Percentiles rank a stretch among this genome's conserved stretches.
Evolutionary conservation across 306 rosid genomes (phyloP).

Genomic region (Inga laurina): DNA sequence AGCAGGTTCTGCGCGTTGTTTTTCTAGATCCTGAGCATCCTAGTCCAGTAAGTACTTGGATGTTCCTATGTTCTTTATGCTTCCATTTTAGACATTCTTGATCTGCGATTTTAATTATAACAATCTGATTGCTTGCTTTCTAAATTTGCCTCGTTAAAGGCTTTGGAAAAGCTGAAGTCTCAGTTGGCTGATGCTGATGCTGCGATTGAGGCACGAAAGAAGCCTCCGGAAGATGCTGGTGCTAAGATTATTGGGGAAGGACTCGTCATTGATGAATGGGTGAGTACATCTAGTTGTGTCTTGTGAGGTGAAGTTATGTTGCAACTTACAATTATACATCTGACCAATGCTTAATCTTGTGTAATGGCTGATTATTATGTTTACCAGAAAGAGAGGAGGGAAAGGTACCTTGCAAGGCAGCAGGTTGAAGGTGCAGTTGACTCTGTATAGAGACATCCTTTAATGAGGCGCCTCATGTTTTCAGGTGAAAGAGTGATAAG

Average conservation of each 20-base stretch:
- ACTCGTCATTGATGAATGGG: constrained; percentile 98
- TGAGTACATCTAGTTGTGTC: constrained; percentile 35
- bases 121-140: neutral
- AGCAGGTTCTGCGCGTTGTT: constrained; percentile 84
- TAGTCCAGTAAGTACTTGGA: constrained; percentile 58
- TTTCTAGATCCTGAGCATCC: constrained; percentile 90
- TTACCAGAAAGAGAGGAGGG: constrained; percentile 92
- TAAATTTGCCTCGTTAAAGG: constrained; percentile 38
- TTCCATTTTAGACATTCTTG: constrained; percentile 2
- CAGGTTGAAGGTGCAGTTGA: constrained; percentile 76
- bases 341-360: constrained; percentile 12
- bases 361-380: neutral
- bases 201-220: constrained; percentile 75
- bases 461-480: constrained; percentile 29
- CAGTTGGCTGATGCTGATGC: constrained; percentile 84
- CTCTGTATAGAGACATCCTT: constrained; percentile 50
- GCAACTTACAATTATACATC: neutral
- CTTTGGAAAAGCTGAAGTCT: constrained; percentile 72
- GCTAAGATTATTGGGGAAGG: constrained; percentile 85
- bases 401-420: constrained; percentile 90
- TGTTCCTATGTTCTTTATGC: neutral
- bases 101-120: neutral
- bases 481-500: constrained; percentile 17
- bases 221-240: constrained; percentile 75
- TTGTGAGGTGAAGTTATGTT: neutral